These are phyloP conservation scores for Candida namnaoensis DNA, from an alignment of 805 yeast species.

Conservation along the genomic window DNA sequence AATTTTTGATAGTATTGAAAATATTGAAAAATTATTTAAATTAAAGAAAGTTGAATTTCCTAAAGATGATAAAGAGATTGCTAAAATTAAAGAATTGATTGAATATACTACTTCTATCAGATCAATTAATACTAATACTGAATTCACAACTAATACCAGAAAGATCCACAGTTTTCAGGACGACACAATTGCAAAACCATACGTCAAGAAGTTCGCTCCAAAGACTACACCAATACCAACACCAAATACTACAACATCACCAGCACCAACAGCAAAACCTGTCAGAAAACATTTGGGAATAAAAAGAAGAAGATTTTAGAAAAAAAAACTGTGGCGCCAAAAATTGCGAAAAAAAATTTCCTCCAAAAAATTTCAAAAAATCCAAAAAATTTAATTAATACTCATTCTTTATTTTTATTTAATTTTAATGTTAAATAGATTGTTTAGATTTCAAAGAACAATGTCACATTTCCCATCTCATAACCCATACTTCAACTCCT, in stretches of 20 bases:
- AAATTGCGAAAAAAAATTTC: too few relatives aligned
- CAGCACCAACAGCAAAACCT: neutral
- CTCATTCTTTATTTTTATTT: neutral
- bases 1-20: neutral
- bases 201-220: neutral
- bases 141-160: too few relatives aligned
- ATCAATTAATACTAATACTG: neutral
- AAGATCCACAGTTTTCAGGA: too few relatives aligned
- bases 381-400: too few relatives aligned
- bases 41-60: neutral
- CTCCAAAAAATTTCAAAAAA: too few relatives aligned
- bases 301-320: neutral
- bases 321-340: neutral
- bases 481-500: slow-evolving; percentile 62
- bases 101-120: neutral
- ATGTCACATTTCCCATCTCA: slow-evolving; percentile 31
- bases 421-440: neutral
- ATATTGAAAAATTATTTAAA: too few relatives aligned
- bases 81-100: too few relatives aligned
- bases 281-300: neutral
- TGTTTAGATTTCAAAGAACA: slow-evolving; percentile 1
- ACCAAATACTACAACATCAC: neutral
- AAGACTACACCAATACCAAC: neutral
- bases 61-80: neutral
- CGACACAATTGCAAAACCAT: neutral